Base-by-base conservation (phyloP, 2,329 filamentous ascomycete genomes). In the Xylaria hypoxylon region DNA sequence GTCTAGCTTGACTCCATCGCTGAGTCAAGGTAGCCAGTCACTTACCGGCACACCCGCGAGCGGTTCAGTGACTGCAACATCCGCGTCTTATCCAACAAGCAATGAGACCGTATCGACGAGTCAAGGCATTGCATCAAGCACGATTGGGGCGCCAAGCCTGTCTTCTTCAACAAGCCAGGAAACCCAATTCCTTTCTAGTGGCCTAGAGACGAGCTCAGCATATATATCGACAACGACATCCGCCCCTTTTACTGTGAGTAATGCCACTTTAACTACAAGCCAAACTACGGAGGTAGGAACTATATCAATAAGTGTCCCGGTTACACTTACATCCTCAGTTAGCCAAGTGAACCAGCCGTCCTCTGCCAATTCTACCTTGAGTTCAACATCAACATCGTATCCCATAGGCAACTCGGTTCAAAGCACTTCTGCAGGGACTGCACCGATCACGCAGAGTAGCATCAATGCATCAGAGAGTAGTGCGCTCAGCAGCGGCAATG, bases 11-110 rank as follows among this genome's bases (percentile, higher is more conserved):
- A 59, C 64, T 1, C 19, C 59, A 1, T 66, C 64, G 13, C 5
- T 38, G 22, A 60, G 59, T 8, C 52, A 65, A 48, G 56, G 47
- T 13, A 67, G 65, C n/a, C 59, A 44, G 24, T 64, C 66, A n/a
- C 33, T 52, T 44, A 45, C 58, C 5, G 44, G 24, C n/a, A 55
- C 60, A 22, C 47, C 26, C 10, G 59, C 6, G 22, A 64, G 53
- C 15, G 19, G 63, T 44, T 58, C 55, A 31, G 44, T 13, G n/a
- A 7, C 48, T 40, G 24, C 33, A 19, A 50, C 48, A 19, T 64
- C 65, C 11, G 17, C 47, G 28, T 13, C 51, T 10, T 59, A 50
- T 15, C 24, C 56, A 40, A 38, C 40, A 33, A 33, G 50, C 24
- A 61, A 65, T 28, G 48, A 28, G 40, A 65, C 62, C 10, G 2